Base-by-base conservation (phyloP, 352 stramenopile genomes). In the Blastocystis sp. region DNA sequence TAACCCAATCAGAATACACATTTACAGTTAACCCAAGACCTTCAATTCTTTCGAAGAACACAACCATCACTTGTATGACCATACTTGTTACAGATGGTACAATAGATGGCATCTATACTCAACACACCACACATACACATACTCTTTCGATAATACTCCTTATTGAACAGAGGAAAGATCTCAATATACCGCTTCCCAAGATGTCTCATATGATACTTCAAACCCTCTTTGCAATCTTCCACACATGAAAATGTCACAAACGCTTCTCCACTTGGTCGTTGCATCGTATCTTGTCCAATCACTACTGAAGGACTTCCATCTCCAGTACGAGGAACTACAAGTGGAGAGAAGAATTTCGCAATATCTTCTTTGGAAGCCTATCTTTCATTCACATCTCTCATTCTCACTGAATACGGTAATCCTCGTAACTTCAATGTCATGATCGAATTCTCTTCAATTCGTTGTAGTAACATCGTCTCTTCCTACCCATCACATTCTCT, bases 111-210 rank as follows among this genome's bases (percentile, higher is more conserved):
- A 73, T 73, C 61, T 73, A 73, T 39, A 37, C 24, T 5, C 12
- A 9, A 1, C 61, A 27, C 58, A 32, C 24, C 61, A 21, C 9
- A 11, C 61, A 16, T 12, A 1, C 24, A 16, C 61, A 0, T n/a
- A 73, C 61, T 73, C 32, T 46, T 73, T n/a, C 61, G 11, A 37
- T 73, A 73, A 37, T 73, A 73, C 12, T 73, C 61, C 61, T 73
- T 73, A 73, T 73, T 73, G 61, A 73, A 73, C 61, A 73, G 24
- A 11, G 61, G 61, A 39, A 73, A 73, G 61, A 73, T 73, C 61
- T 73, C 61, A 39, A 73, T 73, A 39, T 73, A 73, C 24, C 61
- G n/a, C 2, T 46, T 39, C 24, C 61, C 61, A 0, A 73, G 24
- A 46, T 73, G n/a, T 11, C 32, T 27, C 32, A 73, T 1, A 1